Percentiles rank a stretch among this genome's conserved stretches.
These are phyloP conservation scores for Kuraishia floccosa DNA, from an alignment of 805 yeast species.

Conservation along the genomic window DNA sequence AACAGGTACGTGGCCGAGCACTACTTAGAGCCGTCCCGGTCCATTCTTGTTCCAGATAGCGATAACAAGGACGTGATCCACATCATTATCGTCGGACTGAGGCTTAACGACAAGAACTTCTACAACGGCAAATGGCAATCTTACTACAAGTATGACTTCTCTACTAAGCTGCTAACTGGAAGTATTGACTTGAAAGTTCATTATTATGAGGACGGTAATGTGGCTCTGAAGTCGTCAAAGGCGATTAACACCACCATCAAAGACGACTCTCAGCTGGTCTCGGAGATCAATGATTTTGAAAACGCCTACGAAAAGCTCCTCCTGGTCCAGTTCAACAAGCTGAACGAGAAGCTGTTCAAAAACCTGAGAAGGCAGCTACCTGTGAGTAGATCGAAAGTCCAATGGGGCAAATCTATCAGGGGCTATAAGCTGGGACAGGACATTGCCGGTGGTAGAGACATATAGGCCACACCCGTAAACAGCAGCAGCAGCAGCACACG, in stretches of 20 bases:
- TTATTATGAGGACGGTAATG: conserved; percentile 95
- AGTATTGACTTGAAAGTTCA: conserved; percentile 63
- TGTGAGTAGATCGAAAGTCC: conserved; percentile 79
- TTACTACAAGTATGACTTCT: conserved; percentile 33
- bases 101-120: conserved; percentile 62
- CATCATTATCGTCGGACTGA: conserved; percentile 59
- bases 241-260: conserved; percentile 15
- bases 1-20: conserved; percentile 45
- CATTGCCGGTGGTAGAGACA: conserved; percentile 37
- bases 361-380: conserved; percentile 84
- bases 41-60: conserved; percentile 26
- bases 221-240: conserved; percentile 48
- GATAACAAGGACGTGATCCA: conserved; percentile 19
- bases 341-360: conserved; percentile 79
- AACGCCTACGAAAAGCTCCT: conserved; percentile 45
- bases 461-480: too few species aligned
- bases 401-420: conserved; percentile 93
- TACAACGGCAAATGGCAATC: conserved; percentile 90
- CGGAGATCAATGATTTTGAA: conserved; percentile 46
- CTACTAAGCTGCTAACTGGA: conserved; percentile 32
- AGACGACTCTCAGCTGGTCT: conserved; percentile 17
- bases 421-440: conserved; percentile 81
- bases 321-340: conserved; percentile 49
- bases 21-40: conserved; percentile 52
- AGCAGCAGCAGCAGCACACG: too few species aligned